Base-by-base conservation (phyloP, 257 asterid genomes). In the Solanum pennellii region DNA sequence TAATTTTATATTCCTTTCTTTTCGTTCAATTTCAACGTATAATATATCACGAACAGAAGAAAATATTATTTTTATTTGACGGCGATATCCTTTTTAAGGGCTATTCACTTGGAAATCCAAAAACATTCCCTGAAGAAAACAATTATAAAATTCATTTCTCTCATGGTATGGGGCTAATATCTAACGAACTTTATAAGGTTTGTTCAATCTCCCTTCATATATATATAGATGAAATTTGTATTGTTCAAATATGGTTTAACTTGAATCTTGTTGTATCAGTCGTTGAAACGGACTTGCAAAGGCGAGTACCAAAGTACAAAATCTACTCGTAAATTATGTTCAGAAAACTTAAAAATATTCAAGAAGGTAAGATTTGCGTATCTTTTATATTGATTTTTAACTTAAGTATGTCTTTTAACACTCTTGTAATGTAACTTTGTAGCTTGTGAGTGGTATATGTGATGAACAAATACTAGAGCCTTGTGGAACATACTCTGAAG, bases 61-160 rank as follows among this genome's bases (percentile, higher is more conserved):
- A 42, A 41, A 42, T 3, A 9, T 20, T 65, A 3, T 77, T 69
- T 4, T 82, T 25, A 29, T 8, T 37, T 5, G 47, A 47, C 59
- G 41, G 41, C 12, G 52, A 71, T 56, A 83, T 44, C 39, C 27
- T n/a, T 39, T 39, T 66, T 31, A 31, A 92, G 91, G 94, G 93
- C 10, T 91, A 92, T 79, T 5, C 83, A 4, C 47, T 89, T n/a
- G 93, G 94, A 23, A 92, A 92, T 45, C 93, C 91, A 3, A 5
- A 11, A 18, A 82, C 88, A 85, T 75, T 1, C 0, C 5, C 41
- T 11, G 9, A 29, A 41, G 21, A 87, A 85, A 2, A 0, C 0
- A 27, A 87, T 89, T 68, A 80, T 59, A 14, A n/a, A 77, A 25
- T 92, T 7, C 89, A 86, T 14, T 90, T 42, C 77, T 90, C 88